Percentiles rank a stretch among this genome's conserved stretches.
Conservation (phyloP, 1,284 basidiomycete species). For the Athelia sp. region DNA sequence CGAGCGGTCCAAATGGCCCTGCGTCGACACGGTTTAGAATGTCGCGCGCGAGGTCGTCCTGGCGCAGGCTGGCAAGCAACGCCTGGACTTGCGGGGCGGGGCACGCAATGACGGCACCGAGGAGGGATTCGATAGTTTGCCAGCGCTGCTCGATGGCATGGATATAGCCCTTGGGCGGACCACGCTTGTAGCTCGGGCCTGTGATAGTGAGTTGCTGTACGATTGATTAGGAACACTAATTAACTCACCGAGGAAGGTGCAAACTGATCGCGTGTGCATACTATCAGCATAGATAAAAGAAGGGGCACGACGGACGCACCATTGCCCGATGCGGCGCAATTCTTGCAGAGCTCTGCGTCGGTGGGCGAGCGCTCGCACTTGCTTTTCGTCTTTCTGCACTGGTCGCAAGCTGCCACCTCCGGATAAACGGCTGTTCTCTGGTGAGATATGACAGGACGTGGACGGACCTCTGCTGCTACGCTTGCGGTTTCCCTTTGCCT, state of each 20-base stretch:
- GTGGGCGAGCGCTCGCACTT: conserved; percentile 68
- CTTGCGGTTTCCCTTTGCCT: conserved; percentile 41
- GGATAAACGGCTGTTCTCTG: conserved; percentile 4
- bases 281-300: not conserved
- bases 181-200: conserved; percentile 80
- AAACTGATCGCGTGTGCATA: conserved; percentile 36
- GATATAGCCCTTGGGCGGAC: conserved; percentile 88
- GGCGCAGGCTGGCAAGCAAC: conserved; percentile 62
- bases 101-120: conserved; percentile 74
- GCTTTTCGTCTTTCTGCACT: conserved; percentile 82
- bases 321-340: conserved; percentile 57
- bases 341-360: conserved; percentile 57
- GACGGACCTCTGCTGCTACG: conserved; percentile 62
- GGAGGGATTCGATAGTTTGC: conserved; percentile 83
- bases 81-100: conserved; percentile 66
- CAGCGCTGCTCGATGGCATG: conserved; percentile 86
- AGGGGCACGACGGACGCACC: conserved; percentile 33
- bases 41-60: conserved; percentile 67
- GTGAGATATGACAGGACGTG: too few relatives aligned
- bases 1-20: conserved; percentile 72
- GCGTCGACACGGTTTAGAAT: conserved; percentile 68
- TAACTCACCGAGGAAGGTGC: conserved; percentile 71
- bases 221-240: conserved; percentile 7
- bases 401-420: conserved; percentile 60
- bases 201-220: conserved; percentile 1